Evolutionary conservation across 2,329 filamentous ascomycete species (phyloP), one percentile per base, ranked within the genome.

Genomic region (Zarea fungicola): DNA sequence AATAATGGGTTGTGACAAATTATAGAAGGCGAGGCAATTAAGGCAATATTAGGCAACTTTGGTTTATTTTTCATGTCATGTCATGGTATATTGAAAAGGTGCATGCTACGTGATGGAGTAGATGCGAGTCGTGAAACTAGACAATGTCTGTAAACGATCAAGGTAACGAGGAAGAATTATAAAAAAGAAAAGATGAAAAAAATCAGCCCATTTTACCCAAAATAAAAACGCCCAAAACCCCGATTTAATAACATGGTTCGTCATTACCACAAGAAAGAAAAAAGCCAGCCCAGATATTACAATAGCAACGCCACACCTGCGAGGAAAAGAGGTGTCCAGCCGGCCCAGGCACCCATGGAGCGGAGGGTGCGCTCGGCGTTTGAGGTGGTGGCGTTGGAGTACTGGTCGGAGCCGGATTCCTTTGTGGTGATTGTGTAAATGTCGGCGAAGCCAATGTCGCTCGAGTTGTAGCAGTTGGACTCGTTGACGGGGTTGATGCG

Each of bases 381-480:
- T 4, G 47, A 42, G 32, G 40, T 40, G 18, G 23, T 42, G 39
- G 47, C 36, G 32, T 32, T 40, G 18, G 23, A 37, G 39, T 51
- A 48, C 19, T 51, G 62, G 52, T 66, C 59, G 50, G 60, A 58
- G 54, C 67, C 68, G 14, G 72, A 65, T 18, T 65, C 62, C 50
- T 69, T 70, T 23, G 73, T 77, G 45, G 76, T 76, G 59, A 84
- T 76, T 51, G 85, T 83, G 73, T 89, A 96, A 55, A 96, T 74
- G 55, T 84, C 76, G 48, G 87, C 78, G 72, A 93, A 91, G 54
- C 79, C 78, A 58, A 96, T 82, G 49, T 88, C 74, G 39, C 79
- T 83, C 52, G 84, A 88, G 73, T 97, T 97, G 75, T 85, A 90
- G 76, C 92, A 97, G 70, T 96, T 96, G 13, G 81, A 77, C 51